These are phyloP conservation scores for Hawksworthiomyces lignivorus DNA, from an alignment of 2,329 filamentous ascomycete genomes.

Conservation along the genomic window DNA sequence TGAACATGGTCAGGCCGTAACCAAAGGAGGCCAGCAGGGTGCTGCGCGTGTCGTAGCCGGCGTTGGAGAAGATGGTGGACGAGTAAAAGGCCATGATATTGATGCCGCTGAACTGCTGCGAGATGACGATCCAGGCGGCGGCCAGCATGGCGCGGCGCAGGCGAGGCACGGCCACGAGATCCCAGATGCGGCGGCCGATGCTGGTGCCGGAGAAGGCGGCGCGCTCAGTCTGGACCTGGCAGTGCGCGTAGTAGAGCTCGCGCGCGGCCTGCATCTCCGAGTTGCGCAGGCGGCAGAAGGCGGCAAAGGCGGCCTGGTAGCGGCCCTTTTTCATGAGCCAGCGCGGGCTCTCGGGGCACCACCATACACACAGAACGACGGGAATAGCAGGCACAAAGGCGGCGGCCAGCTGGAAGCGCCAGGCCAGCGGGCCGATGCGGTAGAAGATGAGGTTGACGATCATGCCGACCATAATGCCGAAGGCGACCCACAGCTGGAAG, in stretches of 20 bases:
- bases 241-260: constrained; percentile 54
- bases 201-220: constrained; percentile 23
- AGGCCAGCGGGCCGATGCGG: constrained; percentile 47
- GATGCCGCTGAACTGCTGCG: constrained; percentile 53
- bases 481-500: constrained; percentile 50
- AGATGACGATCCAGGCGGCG: constrained; percentile 60
- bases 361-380: constrained; percentile 47
- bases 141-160: constrained; percentile 56
- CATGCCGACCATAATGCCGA: constrained; percentile 51
- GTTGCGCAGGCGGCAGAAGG: constrained; percentile 50
- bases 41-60: constrained; percentile 30
- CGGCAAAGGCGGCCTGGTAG: constrained; percentile 46
- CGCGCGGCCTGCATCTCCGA: constrained; percentile 52
- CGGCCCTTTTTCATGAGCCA: constrained; percentile 58
- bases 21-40: constrained; percentile 36
- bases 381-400: constrained; percentile 59
- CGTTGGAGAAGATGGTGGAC: constrained; percentile 36
- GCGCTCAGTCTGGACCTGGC: constrained; percentile 39
- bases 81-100: constrained; percentile 40
- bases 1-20: constrained; percentile 50
- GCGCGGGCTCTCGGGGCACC: constrained; percentile 53
- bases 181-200: constrained; percentile 43
- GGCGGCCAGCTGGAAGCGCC: constrained; percentile 56
- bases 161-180: constrained; percentile 51
- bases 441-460: constrained; percentile 57